Conservation (phyloP, 345 rosid species). For the Eucalyptus marginata region DNA sequence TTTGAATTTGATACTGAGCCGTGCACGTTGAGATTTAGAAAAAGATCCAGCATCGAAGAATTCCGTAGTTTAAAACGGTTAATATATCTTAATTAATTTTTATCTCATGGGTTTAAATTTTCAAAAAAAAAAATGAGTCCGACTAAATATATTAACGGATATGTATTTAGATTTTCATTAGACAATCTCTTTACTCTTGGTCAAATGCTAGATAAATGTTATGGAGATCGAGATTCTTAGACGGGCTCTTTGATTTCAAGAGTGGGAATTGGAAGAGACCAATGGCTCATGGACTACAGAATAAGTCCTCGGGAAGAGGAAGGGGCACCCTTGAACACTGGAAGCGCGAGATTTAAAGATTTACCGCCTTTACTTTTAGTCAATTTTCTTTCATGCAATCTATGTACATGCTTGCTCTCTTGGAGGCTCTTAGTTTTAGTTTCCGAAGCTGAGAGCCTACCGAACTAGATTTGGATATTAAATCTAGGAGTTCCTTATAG, state of each 20-base stretch:
- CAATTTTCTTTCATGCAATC: not conserved
- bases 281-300: no score
- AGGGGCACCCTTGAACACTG: not conserved
- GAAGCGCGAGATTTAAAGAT: not conserved
- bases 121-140: fast-evolving
- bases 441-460: fast-evolving
- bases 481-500: no score
- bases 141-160: fast-evolving
- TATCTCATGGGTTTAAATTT: no score
- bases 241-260: not conserved
- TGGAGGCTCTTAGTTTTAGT: no score
- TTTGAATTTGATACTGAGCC: not conserved
- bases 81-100: no score
- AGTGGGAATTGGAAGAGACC: not conserved
- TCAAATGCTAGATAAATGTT: no score
- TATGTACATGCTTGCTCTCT: not conserved
- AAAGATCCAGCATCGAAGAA: no score
- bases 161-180: fast-evolving
- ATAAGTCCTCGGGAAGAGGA: not conserved
- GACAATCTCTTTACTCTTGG: fast-evolving
- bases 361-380: not conserved
- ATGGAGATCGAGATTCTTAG: fast-evolving
- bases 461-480: no score
- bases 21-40: no score
- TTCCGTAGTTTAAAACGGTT: no score